Evolutionary conservation across 805 yeast species (phyloP).

Genomic region (Priceomyces medius): DNA sequence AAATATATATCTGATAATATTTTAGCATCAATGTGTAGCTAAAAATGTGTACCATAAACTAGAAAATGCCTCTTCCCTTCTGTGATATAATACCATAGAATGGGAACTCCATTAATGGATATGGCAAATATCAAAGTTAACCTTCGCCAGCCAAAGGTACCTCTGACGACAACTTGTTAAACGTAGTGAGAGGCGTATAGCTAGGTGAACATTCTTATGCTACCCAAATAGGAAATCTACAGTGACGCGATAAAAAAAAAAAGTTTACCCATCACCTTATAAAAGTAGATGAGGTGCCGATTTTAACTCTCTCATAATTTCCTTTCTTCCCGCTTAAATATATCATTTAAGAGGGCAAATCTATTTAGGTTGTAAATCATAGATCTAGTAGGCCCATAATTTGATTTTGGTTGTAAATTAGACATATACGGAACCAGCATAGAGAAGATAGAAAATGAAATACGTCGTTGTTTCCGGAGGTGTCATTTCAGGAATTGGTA

Average conservation of each 20-base stretch:
- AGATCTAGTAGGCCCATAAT: slow-evolving; percentile 4
- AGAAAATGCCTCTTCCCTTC: not conserved
- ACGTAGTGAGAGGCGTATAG: slow-evolving; percentile 19
- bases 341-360: slow-evolving; percentile 43
- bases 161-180: slow-evolving; percentile 1
- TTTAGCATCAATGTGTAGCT: not conserved
- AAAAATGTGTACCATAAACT: not conserved
- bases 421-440: not conserved
- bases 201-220: slow-evolving; percentile 16
- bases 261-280: slow-evolving; percentile 8
- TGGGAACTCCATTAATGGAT: slow-evolving; percentile 1
- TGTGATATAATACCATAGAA: not conserved
- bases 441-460: slow-evolving; percentile 57
- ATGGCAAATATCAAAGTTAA: slow-evolving; percentile 3
- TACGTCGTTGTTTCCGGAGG: slow-evolving; percentile 99
- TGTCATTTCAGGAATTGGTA: slow-evolving; percentile 98
- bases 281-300: not conserved
- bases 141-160: slow-evolving; percentile 9
- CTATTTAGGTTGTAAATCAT: slow-evolving; percentile 11
- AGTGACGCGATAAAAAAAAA: slow-evolving; percentile 5
- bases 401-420: slow-evolving; percentile 1
- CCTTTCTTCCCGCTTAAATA: slow-evolving; percentile 48
- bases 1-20: slow-evolving; percentile 7
- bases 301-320: not conserved
- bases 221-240: slow-evolving; percentile 20